Percentiles rank a stretch among this genome's conserved stretches.
phyloP scores from a whole-genome alignment of 257 asterid species.

The Rehmannia glutinosa region DNA sequence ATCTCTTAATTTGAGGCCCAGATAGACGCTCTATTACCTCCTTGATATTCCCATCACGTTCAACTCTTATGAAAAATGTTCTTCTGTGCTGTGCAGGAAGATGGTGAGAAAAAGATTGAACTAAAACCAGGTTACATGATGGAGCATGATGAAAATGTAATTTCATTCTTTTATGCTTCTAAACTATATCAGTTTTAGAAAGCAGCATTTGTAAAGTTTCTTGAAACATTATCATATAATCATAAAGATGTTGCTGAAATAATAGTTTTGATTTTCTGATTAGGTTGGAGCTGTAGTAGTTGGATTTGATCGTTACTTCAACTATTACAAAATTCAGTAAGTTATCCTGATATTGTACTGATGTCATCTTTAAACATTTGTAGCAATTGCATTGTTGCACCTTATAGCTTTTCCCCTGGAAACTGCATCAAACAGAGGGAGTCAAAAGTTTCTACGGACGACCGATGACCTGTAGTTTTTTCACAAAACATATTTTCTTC shows the following conservation, averaged over 20 bases:
- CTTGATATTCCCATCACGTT: background rate
- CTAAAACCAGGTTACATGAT: constrained; percentile 88
- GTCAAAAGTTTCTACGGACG: too few species aligned
- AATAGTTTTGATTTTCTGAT: constrained; percentile 4
- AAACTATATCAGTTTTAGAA: background rate
- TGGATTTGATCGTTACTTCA: constrained; percentile 97
- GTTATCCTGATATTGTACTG: constrained; percentile 23
- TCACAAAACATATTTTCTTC: too few species aligned
- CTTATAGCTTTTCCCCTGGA: background rate
- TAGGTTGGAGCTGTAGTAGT: constrained; percentile 99
- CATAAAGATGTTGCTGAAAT: background rate
- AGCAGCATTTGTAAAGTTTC: background rate
- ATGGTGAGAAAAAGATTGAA: constrained; percentile 87
- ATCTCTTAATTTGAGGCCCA: background rate
- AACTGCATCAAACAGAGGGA: too few species aligned
- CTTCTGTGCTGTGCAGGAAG: constrained; percentile 50
- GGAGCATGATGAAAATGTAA: constrained; percentile 93
- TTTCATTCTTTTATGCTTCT: constrained; percentile 16
- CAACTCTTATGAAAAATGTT: constrained; percentile 10
- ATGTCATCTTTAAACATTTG: background rate
- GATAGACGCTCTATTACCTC: background rate
- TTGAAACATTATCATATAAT: background rate
- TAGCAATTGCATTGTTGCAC: background rate
- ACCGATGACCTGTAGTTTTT: too few species aligned
- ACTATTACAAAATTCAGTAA: constrained; percentile 94